phyloP scores from a whole-genome alignment of 2,329 filamentous ascomycete genomes.

The Alternaria viburni region DNA sequence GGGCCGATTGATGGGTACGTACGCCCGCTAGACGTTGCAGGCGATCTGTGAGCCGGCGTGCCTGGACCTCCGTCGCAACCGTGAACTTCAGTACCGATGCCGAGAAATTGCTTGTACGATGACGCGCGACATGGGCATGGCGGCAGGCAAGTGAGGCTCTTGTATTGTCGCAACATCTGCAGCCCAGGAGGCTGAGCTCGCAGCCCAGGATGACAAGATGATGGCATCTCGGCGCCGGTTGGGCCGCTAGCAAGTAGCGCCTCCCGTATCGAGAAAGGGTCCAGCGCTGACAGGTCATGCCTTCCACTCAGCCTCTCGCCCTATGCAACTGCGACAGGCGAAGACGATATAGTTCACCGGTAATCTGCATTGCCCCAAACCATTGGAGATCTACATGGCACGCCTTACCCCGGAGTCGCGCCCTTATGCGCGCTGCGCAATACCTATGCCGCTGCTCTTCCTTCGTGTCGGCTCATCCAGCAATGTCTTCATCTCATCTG shows the following conservation, averaged over 20 bases:
- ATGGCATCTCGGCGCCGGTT: neutral
- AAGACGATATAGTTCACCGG: conserved; percentile 23
- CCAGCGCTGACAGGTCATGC: neutral
- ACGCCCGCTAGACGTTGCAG: neutral
- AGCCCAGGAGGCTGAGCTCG: neutral
- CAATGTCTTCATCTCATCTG: conserved; percentile 12
- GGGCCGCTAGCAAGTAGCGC: neutral
- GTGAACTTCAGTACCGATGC: neutral
- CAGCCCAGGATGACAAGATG: neutral
- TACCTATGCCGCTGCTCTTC: neutral
- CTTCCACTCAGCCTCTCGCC: conserved; percentile 16
- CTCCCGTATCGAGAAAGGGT: neutral
- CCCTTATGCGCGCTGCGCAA: conserved; percentile 11
- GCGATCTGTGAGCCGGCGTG: conserved; percentile 1
- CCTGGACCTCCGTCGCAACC: neutral
- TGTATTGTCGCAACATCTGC: conserved; percentile 5
- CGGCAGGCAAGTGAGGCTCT: conserved; percentile 18
- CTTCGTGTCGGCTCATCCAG: conserved; percentile 7
- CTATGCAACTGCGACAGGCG: conserved; percentile 5
- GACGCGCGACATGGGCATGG: conserved; percentile 5
- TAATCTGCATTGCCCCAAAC: conserved; percentile 8
- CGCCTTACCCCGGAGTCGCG: conserved; percentile 19
- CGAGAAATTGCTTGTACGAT: conserved; percentile 1
- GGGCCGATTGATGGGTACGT: conserved; percentile 8
- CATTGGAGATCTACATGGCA: conserved; percentile 1